Evolutionary conservation across 495 filamentous ascomycete species (phyloP).

Genomic region (Hypoxylon fuscum): DNA sequence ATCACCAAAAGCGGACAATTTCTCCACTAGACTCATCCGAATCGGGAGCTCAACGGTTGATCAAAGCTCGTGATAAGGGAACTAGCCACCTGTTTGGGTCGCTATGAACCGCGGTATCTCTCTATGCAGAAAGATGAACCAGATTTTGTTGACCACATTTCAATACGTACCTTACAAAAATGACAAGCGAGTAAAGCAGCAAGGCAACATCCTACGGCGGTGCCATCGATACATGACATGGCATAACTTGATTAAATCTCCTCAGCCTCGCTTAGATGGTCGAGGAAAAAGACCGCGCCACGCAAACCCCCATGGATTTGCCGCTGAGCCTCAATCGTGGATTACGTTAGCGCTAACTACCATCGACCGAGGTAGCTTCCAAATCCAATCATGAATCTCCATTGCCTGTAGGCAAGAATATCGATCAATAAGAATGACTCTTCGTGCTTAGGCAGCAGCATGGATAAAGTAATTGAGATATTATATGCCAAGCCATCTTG

Average conservation of each 20-base stretch:
- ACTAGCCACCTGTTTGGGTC: constrained; percentile 25
- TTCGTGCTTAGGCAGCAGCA: not conserved
- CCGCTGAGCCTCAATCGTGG: constrained; percentile 28
- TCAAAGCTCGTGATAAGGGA: constrained; percentile 31
- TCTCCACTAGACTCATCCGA: constrained; percentile 36
- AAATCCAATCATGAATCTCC: not conserved
- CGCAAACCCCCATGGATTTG: constrained; percentile 8
- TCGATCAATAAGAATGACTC: not conserved
- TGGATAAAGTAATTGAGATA: not conserved
- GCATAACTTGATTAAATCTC: constrained; percentile 5
- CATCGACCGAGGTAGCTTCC: not conserved
- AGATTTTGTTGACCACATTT: constrained; percentile 3
- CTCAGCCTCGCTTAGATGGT: constrained; percentile 14
- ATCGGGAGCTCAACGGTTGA: constrained; percentile 27
- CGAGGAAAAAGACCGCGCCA: constrained; percentile 13
- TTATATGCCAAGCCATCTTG: not conserved
- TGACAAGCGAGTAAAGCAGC: constrained; percentile 11
- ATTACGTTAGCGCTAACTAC: constrained; percentile 1
- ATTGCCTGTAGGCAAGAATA: not conserved
- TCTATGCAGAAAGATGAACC: constrained; percentile 5
- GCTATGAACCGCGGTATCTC: constrained; percentile 4
- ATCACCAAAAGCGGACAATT: constrained; percentile 31
- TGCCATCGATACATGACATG: not conserved
- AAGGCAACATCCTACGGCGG: constrained; percentile 1
- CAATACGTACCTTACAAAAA: not conserved